phyloP scores from a whole-genome alignment of 345 rosid species.

The Populus euphratica region DNA sequence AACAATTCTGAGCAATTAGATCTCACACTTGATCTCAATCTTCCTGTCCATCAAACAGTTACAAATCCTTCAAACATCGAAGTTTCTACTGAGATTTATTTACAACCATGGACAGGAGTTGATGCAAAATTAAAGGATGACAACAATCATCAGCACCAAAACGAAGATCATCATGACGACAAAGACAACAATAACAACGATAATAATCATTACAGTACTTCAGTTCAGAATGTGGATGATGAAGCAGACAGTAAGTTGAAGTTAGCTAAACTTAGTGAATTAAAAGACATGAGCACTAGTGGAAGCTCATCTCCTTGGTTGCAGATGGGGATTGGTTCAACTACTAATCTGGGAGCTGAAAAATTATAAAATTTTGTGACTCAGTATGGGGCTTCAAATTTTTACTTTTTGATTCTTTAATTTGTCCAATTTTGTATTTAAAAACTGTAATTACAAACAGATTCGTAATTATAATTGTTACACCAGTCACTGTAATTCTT shows the following conservation, averaged over 20 bases:
- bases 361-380: constrained; percentile 20
- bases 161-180: constrained; percentile 9
- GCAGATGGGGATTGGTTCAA: constrained; percentile 76
- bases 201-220: constrained; percentile 6
- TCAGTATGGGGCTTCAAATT: too few species aligned
- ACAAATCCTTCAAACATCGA: constrained; percentile 19
- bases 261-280: constrained; percentile 58
- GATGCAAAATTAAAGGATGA: constrained; percentile 30
- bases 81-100: constrained; percentile 38
- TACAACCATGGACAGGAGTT: constrained; percentile 42
- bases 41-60: constrained; percentile 43
- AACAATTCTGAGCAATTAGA: constrained; percentile 38
- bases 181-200: constrained; percentile 14
- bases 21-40: constrained; percentile 65
- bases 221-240: constrained; percentile 40
- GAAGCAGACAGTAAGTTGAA: constrained; percentile 63
- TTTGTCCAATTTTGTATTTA: neutral
- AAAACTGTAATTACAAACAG: constrained; percentile 23
- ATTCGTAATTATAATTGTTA: constrained; percentile 7
- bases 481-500: constrained; percentile 7
- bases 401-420: neutral
- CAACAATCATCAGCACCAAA: constrained; percentile 10
- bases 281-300: constrained; percentile 44
- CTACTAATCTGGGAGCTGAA: constrained; percentile 34
- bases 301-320: constrained; percentile 68